A percentile compares a stretch with the other conserved stretches of the same genome.
Evolutionary conservation across 306 rosid species (phyloP).

Genomic region (Acmispon strigosus): DNA sequence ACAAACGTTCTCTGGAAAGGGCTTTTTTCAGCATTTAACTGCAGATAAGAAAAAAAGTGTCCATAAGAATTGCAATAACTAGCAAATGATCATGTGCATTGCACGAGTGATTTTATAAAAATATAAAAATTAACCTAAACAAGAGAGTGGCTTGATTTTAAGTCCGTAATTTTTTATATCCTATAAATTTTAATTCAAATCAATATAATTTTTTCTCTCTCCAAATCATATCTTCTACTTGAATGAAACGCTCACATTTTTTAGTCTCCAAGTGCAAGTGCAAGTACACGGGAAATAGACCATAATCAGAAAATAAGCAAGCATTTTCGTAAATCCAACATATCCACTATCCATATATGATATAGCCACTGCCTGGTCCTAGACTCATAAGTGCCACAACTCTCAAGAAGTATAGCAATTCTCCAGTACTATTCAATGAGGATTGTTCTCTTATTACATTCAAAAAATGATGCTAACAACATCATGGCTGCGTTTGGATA

Average conservation of each 20-base stretch:
- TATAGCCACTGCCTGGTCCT: neutral
- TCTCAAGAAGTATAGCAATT: neutral
- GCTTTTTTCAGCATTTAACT: slow-evolving; percentile 96
- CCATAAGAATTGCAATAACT: slow-evolving; percentile 16
- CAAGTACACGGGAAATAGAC: neutral
- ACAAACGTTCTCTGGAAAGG: slow-evolving; percentile 96
- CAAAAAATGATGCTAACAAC: neutral
- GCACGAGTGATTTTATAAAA: too few species aligned
- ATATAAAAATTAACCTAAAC: too few species aligned
- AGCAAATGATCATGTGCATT: too few species aligned
- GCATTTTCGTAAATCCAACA: neutral
- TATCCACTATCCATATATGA: slow-evolving; percentile 9
- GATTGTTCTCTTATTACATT: neutral
- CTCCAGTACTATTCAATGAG: neutral
- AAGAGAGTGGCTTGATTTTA: too few species aligned
- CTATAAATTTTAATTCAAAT: too few species aligned
- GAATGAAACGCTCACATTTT: neutral
- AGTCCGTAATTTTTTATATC: too few species aligned
- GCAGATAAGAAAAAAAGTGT: slow-evolving; percentile 35
- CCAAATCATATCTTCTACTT: too few species aligned
- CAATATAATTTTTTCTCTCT: too few species aligned
- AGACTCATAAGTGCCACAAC: slow-evolving; percentile 6
- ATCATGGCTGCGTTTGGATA: neutral
- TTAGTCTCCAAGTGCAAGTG: neutral
- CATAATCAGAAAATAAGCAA: neutral